A percentile compares a stretch with the other conserved stretches of the same genome.
Conservation (phyloP, 352 stramenopile genomes). For the Globisporangium takayamanum region DNA sequence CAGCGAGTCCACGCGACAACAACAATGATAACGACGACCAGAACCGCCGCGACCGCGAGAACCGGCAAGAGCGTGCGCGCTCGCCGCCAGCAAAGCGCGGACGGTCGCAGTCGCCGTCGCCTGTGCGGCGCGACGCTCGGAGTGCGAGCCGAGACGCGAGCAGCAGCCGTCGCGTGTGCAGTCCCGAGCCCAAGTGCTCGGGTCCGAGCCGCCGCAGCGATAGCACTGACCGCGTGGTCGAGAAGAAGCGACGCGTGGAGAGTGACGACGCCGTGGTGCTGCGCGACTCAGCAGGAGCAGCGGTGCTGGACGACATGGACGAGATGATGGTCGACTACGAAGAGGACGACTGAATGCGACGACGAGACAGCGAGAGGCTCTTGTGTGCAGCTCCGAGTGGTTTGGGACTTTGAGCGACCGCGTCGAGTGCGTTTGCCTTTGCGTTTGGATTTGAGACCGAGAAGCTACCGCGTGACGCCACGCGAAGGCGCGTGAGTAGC, state of each 20-base stretch:
- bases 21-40: background rate
- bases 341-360: constrained; percentile 57
- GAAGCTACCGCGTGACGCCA: too few relatives aligned
- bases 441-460: too few relatives aligned
- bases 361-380: constrained; percentile 3
- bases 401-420: background rate
- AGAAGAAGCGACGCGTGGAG: constrained; percentile 16
- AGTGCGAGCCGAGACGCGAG: background rate
- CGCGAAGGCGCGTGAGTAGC: too few relatives aligned
- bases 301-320: constrained; percentile 61
- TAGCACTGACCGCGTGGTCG: background rate
- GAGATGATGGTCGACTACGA: constrained; percentile 80
- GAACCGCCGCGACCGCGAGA: background rate
- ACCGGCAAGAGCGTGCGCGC: too few relatives aligned
- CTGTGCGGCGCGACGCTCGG: constrained; percentile 14
- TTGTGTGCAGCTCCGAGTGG: constrained; percentile 14
- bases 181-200: constrained; percentile 6
- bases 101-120: constrained; percentile 34
- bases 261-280: constrained; percentile 23
- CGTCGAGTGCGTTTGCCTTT: too few relatives aligned
- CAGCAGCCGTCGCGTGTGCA: background rate
- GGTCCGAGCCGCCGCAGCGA: background rate
- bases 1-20: background rate
- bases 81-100: constrained; percentile 13
- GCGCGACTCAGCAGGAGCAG: constrained; percentile 27